Base-by-base conservation (phyloP, 2,329 filamentous ascomycete genomes). In the Colletotrichum scovillei region DNA sequence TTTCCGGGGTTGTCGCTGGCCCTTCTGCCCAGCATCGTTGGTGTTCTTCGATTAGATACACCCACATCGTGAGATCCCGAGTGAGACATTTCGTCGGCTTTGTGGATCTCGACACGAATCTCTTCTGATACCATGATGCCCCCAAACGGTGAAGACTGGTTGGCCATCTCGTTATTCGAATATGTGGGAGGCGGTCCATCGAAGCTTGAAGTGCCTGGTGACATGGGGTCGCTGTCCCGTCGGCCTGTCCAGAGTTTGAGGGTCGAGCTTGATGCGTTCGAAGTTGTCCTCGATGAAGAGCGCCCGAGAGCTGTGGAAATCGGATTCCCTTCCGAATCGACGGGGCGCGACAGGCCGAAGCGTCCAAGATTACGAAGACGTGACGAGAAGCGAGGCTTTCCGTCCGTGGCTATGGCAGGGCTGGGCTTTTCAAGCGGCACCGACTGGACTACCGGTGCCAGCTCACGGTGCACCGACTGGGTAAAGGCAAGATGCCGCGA, bases 71-170 rank as follows among this genome's bases (percentile, higher is more conserved):
- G 77, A 1, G 59, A 49, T 12, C 32, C 49, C 24, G 55, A n/a
- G 7, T 55, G 53, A 19, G 59, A 52, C 12, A 59, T 38, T 42
- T 73, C 74, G 7, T 69, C 71, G 2, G 75, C 75, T 26, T 81
- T 78, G 32, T 82, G 80, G 7, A 81, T 82, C 60, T 90, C 86
- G n/a, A 92, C 86, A 8, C 86, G 88, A 68, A 92, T 88, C 76
- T 92, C 89, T 74, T 90, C 88, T 28, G 88, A 89, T 7, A 92
- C 87, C 83, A 91, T 88, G 78, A 92, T 92, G 26, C 90, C 89
- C 7, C 89, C 89, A 63, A 86, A 84, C 9, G 78, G 77, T 8
- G 55, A 68, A 16, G 63, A 71, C 53, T 69, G 53, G 73, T 65
- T 65, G 3, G 75, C 58, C 19, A 72, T 63, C 12, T 74, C 71